phyloP scores from a whole-genome alignment of 2,329 filamentous ascomycete genomes.

The Colletotrichum liriopes region DNA sequence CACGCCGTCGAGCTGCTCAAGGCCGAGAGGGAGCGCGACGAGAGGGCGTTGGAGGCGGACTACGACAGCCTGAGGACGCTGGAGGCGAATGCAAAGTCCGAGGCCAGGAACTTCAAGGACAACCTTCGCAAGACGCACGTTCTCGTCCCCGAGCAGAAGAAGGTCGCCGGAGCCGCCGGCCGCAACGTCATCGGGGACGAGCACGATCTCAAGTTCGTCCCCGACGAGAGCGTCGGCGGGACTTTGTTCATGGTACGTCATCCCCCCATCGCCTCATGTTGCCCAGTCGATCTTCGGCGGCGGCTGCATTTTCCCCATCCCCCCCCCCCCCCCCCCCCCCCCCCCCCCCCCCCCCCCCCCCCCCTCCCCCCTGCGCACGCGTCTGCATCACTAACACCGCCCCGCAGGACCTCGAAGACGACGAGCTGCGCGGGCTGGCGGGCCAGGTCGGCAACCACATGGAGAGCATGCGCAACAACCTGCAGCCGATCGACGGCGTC shows the following conservation, averaged over 20 bases:
- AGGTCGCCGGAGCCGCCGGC: conserved; percentile 33
- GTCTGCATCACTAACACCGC: conserved; percentile 13
- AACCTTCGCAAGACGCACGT: conserved; percentile 65
- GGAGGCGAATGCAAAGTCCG: conserved; percentile 70
- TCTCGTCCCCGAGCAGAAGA: conserved; percentile 60
- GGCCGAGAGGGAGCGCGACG: conserved; percentile 71
- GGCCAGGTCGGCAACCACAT: conserved; percentile 69
- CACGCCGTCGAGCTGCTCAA: conserved; percentile 75
- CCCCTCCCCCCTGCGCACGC: neutral
- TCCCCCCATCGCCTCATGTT: neutral
- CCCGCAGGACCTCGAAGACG: conserved; percentile 56
- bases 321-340: no score
- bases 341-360: no score
- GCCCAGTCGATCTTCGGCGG: no score
- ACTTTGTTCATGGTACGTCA: conserved; percentile 51
- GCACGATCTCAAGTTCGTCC: conserved; percentile 43
- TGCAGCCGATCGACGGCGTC: conserved; percentile 68
- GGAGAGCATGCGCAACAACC: conserved; percentile 69
- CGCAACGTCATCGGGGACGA: conserved; percentile 21
- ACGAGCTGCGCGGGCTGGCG: conserved; percentile 62
- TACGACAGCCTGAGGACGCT: conserved; percentile 66
- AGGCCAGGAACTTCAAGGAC: conserved; percentile 67
- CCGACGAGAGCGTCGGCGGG: conserved; percentile 26
- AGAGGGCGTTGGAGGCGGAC: conserved; percentile 70
- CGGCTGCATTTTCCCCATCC: no score